Evolutionary conservation across 345 rosid genomes (phyloP).

Genomic region (Tarenaya hassleriana): DNA sequence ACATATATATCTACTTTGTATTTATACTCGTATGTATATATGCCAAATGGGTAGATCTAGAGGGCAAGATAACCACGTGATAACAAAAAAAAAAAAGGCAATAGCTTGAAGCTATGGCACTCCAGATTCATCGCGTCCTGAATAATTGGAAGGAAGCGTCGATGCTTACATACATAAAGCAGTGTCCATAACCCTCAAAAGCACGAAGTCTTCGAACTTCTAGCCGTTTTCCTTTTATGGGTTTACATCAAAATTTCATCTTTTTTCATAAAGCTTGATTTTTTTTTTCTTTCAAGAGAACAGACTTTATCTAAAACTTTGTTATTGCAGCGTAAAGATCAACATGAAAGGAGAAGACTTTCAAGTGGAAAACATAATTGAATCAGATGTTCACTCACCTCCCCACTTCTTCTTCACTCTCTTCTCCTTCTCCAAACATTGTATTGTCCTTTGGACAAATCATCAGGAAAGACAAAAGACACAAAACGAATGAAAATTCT

Average conservation of each 20-base stretch:
- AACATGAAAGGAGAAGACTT: constrained; percentile 19
- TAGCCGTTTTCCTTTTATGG: constrained; percentile 19
- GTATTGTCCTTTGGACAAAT: constrained; percentile 21
- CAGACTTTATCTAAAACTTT: too few species aligned
- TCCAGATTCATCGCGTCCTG: too few species aligned
- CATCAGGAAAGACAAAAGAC: constrained; percentile 14
- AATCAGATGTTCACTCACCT: constrained; percentile 27
- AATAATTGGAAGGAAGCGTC: too few species aligned
- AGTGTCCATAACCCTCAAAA: not conserved
- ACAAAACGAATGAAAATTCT: constrained; percentile 20
- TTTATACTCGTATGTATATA: constrained; percentile 24
- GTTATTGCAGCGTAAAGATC: constrained; percentile 21
- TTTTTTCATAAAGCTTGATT: constrained; percentile 20
- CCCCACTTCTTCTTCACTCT: constrained; percentile 38
- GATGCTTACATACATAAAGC: not conserved
- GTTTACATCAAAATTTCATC: constrained; percentile 22
- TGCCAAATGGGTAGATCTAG: constrained; percentile 20
- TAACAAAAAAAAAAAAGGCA: constrained; percentile 26
- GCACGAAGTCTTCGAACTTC: constrained; percentile 7
- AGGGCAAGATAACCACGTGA: constrained; percentile 18
- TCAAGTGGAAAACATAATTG: constrained; percentile 31
- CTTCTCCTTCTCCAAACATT: constrained; percentile 25
- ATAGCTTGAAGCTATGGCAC: constrained; percentile 55
- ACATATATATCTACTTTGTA: constrained; percentile 27
- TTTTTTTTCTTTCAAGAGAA: constrained; percentile 23